Evolutionary conservation across 768 basidiomycete species (phyloP).

Genomic region (Hericium rajendrae): DNA sequence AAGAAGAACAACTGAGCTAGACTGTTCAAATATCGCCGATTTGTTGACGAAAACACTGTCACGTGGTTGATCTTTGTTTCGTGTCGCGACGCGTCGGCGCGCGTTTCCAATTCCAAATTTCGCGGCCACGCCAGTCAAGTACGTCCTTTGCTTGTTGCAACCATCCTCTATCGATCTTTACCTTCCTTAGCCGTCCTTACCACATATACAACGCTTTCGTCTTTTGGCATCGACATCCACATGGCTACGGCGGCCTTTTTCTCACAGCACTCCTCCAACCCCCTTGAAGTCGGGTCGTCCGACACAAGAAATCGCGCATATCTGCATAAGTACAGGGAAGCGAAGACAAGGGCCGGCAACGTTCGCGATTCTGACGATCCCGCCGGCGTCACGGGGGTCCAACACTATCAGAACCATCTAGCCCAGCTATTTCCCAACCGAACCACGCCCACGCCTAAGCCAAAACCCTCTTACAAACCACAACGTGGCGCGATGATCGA

Average conservation of each 20-base stretch:
- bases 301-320: slow-evolving; percentile 43
- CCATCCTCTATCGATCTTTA: no score
- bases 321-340: slow-evolving; percentile 28
- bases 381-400: slow-evolving; percentile 29
- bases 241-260: slow-evolving; percentile 19
- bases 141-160: no score
- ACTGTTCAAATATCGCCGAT: no score
- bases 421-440: slow-evolving; percentile 30
- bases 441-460: slow-evolving; percentile 1
- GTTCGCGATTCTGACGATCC: slow-evolving; percentile 43
- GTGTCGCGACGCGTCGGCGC: neutral
- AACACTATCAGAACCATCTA: slow-evolving; percentile 43
- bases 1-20: no score
- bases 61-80: neutral
- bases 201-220: neutral
- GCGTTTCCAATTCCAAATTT: neutral
- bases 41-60: slow-evolving; percentile 22
- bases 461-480: neutral
- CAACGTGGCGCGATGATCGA: slow-evolving; percentile 27
- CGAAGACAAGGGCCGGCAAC: slow-evolving; percentile 21
- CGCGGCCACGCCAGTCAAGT: neutral
- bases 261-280: slow-evolving; percentile 69
- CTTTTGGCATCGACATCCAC: neutral
- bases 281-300: slow-evolving; percentile 57
- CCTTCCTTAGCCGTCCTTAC: no score